A percentile compares a stretch with the other conserved stretches of the same genome.
Evolutionary conservation across 2,329 filamentous ascomycete species (phyloP).

Genomic region (Venturia asperata): DNA sequence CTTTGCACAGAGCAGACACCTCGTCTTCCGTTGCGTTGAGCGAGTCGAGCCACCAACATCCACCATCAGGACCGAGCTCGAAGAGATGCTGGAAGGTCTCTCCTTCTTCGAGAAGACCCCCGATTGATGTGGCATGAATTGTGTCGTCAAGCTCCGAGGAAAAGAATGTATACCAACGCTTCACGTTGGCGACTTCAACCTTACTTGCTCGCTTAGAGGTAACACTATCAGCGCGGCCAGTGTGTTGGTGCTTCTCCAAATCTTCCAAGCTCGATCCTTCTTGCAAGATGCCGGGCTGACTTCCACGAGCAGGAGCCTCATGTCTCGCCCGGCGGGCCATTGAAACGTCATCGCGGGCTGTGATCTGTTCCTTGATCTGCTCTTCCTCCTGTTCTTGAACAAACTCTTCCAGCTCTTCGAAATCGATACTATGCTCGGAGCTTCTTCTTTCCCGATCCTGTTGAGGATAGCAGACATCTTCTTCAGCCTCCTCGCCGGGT

Average conservation of each 20-base stretch:
- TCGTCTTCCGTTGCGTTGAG: conserved; percentile 86
- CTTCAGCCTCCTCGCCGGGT: conserved; percentile 62
- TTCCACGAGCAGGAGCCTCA: conserved; percentile 7
- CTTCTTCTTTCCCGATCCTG: conserved; percentile 65
- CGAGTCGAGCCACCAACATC: conserved; percentile 94
- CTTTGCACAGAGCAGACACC: conserved; percentile 78
- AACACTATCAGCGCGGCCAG: conserved; percentile 10
- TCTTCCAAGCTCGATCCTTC: conserved; percentile 13
- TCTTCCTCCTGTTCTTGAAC: conserved; percentile 51
- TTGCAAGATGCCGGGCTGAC: conserved; percentile 44
- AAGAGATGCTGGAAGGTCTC: conserved; percentile 89
- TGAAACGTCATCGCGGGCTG: conserved; percentile 24
- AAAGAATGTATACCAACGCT: conserved; percentile 91
- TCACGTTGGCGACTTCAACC: conserved; percentile 44
- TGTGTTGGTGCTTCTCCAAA: conserved; percentile 15
- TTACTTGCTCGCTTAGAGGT: conserved; percentile 21
- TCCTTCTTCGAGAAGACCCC: conserved; percentile 79
- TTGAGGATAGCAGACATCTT: conserved; percentile 85
- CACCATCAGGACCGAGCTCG: conserved; percentile 61
- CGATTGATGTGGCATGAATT: conserved; percentile 82
- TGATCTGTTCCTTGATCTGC: conserved; percentile 13
- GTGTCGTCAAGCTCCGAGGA: conserved; percentile 91
- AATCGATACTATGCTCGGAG: conserved; percentile 64
- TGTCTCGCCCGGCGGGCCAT: conserved; percentile 21
- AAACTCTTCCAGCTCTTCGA: conserved; percentile 89